Evolutionary conservation across 495 filamentous ascomycete genomes (phyloP), one percentile per base, ranked within the genome.

Genomic region (Pseudotulostoma volvatum): DNA sequence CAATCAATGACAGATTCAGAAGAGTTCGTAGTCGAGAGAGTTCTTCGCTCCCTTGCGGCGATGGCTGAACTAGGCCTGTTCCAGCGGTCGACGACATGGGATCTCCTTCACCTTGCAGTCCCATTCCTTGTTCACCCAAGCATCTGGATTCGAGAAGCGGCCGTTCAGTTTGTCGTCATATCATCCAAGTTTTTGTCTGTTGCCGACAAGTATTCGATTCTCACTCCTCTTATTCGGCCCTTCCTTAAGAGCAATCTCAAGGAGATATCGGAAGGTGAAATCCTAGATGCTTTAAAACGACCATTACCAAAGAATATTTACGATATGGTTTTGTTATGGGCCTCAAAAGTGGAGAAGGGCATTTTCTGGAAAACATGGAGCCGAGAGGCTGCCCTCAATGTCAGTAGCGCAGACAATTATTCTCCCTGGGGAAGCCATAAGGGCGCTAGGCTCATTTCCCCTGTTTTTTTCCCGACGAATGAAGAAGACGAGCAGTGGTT

Each of bases 401-500:
- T 84, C 33, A 72, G 70, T 13, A 47, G 54, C 18, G 43, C 47
- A 18, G 55, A 59, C 11, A 38, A 44, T 31, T 38, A 54, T 3
- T 35, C 50, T 31, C 44, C 49, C 13, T 51, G 47, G 19, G 39
- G 49, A 20, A 48, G 52, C 18, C 54, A 57, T 17, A 52, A 42
- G 35, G 41, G 33, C 37, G 40, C 44, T 5, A n/a, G n/a, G n/a
- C 38, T 31, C 3, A 37, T 41, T 8, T 67, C 71, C n/a, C 43
- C 70, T 20, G 48, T 45, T 33, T 40, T 56, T 18, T 51, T 63
- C 1, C 36, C 55, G 11, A 85, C 73, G 50, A 94, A 88, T 48
- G 86, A 93, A n/a, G 88, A 95, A 53, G 92, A 99, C 54, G 85
- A 95, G 40, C 76, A 86, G 49, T 99, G 92, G 92, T 64, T 99